These are phyloP conservation scores for Ceratocystis diversiconidia DNA, from an alignment of 2,329 filamentous ascomycete species.

Conservation along the genomic window DNA sequence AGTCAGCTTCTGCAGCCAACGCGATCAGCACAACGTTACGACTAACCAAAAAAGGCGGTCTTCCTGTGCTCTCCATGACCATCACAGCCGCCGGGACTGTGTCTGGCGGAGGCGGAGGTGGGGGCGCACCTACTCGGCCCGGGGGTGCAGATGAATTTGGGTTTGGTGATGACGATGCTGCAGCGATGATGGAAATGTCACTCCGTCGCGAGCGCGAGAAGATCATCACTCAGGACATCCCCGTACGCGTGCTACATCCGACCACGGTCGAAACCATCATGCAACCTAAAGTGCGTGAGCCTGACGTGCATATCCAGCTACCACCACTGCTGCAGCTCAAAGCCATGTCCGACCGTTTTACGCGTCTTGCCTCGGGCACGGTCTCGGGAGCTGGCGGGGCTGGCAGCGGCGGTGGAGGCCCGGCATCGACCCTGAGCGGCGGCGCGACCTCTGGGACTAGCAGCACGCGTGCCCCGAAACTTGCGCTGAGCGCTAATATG, in stretches of 20 bases:
- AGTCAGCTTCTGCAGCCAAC: constrained; percentile 56
- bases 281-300: constrained; percentile 78
- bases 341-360: constrained; percentile 88
- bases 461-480: constrained; percentile 39
- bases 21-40: constrained; percentile 72
- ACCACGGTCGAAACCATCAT: constrained; percentile 82
- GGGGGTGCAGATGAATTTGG: constrained; percentile 17
- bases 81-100: constrained; percentile 62
- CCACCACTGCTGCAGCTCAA: constrained; percentile 81
- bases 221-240: constrained; percentile 86
- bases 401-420: neutral
- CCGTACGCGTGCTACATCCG: constrained; percentile 76
- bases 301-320: constrained; percentile 85
- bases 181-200: constrained; percentile 40
- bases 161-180: constrained; percentile 27
- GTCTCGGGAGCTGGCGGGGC: constrained; percentile 13
- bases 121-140: constrained; percentile 17
- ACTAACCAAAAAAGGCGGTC: constrained; percentile 80
- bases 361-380: constrained; percentile 56
- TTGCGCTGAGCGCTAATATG: constrained; percentile 89
- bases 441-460: constrained; percentile 20
- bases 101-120: constrained; percentile 28
- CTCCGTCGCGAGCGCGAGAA: constrained; percentile 66
- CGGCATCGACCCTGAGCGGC: constrained; percentile 16
- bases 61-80: constrained; percentile 78